These are phyloP conservation scores for Rhodotorula taiwanensis DNA, from an alignment of 768 basidiomycete genomes.

Conservation along the genomic window DNA sequence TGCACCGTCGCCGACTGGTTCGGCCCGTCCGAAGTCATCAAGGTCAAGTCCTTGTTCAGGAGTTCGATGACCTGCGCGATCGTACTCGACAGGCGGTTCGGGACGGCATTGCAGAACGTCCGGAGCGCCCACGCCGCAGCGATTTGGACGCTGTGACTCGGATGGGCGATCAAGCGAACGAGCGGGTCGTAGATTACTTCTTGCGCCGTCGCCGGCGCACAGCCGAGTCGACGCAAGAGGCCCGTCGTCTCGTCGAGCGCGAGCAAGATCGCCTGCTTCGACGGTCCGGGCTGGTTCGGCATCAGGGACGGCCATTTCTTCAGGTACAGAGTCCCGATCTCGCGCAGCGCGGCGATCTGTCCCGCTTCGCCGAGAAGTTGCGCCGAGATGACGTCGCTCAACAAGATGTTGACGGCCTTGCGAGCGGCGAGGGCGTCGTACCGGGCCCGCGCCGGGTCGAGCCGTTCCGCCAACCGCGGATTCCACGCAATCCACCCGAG, in stretches of 20 bases:
- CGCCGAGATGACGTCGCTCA: conserved; percentile 79
- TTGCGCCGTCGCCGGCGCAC: conserved; percentile 82
- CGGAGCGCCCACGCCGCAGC: conserved; percentile 79
- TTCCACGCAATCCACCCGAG: conserved; percentile 33
- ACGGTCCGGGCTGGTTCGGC: conserved; percentile 70
- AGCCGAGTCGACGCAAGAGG: conserved; percentile 79
- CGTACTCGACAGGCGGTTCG: conserved; percentile 70
- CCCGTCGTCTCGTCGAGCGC: conserved; percentile 77
- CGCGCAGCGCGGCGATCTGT: conserved; percentile 83
- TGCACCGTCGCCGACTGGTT: conserved; percentile 40
- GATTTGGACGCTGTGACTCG: conserved; percentile 77
- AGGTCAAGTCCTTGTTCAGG: conserved; percentile 72
- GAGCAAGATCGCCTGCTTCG: conserved; percentile 61
- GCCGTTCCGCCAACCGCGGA: conserved; percentile 23
- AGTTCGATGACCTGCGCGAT: conserved; percentile 71
- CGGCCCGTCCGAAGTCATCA: conserved; percentile 42
- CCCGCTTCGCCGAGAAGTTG: conserved; percentile 88
- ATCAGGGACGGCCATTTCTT: conserved; percentile 90
- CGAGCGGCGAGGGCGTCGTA: conserved; percentile 70
- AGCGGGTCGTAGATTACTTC: conserved; percentile 81
- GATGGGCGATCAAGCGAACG: conserved; percentile 75
- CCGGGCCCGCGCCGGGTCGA: conserved; percentile 52
- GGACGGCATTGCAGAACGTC: conserved; percentile 84
- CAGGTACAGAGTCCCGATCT: conserved; percentile 70
- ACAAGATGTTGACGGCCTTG: conserved; percentile 64